Evolutionary conservation across 805 yeast genomes (phyloP), one percentile per base, ranked within the genome.

Genomic region (Candida dajiaensis): DNA sequence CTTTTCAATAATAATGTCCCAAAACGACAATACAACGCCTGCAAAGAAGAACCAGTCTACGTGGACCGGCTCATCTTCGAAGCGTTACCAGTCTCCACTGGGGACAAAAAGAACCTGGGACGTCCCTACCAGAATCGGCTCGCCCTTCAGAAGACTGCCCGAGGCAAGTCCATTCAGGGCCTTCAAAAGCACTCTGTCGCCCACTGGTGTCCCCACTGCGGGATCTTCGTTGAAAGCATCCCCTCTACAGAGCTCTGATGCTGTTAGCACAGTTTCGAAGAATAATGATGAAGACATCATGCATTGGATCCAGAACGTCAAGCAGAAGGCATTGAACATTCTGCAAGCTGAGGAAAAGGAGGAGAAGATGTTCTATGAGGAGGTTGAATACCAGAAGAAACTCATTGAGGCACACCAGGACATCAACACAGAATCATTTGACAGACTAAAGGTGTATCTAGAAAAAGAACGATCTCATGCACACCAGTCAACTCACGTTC

Each of bases 291-390:
- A 54, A 36, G 61, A 59, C n/a, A 42, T 64, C 2, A 46, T 60
- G 19, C 45, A 47, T 16, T 71, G 75, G 76, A 63, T 67, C 46
- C 50, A 56, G 15, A 54, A 62, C 3, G 46, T 71, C 47, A 70
- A 65, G 41, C 48, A 43, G 10, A 60, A 64, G 39, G 74, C 72
- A 13, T 49, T 61, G 28, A 52, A 54, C 7, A 60, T 65, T 12
- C 49, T 69, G 13, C 51, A 54, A 15, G 52, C 64, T 22, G 66
- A 68, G 9, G 61, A 61, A 29, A 50, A 52, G 18, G 70, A 72
- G 37, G 77, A 73, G 46, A 57, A 58, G 37, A 43, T 48, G 28
- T 68, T 71, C 44, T 66, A 69, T 38, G 63, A 64, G 12, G 61
- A 64, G 28, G 43, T 73, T 11, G 63, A 64, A 33, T 48, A 53